phyloP scores from a whole-genome alignment of 2,329 filamentous ascomycete species.

The Parastagonospora nodorum region DNA sequence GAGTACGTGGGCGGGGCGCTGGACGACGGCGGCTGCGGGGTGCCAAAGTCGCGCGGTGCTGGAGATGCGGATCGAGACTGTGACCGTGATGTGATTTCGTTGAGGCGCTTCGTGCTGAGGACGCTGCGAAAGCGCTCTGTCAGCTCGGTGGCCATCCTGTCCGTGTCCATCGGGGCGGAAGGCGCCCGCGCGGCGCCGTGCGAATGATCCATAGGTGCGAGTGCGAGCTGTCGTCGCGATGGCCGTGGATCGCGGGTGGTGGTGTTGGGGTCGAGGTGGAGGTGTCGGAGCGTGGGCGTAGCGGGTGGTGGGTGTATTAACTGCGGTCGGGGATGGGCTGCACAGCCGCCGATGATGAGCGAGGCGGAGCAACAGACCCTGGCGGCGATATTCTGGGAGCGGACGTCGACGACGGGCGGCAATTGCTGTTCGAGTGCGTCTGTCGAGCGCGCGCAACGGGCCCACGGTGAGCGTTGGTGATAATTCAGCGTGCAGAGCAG shows the following conservation, averaged over 20 bases:
- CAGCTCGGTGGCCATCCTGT: constrained; percentile 69
- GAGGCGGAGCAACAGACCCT: constrained; percentile 3
- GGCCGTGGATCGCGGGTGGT: constrained; percentile 12
- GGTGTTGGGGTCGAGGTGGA: neutral
- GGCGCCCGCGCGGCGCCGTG: constrained; percentile 36
- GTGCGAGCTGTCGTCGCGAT: constrained; percentile 24
- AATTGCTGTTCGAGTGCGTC: neutral
- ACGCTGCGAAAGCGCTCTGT: constrained; percentile 85
- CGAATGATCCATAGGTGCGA: constrained; percentile 41
- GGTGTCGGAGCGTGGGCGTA: neutral
- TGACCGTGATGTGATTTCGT: constrained; percentile 70
- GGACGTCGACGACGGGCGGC: neutral
- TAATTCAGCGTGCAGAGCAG: neutral
- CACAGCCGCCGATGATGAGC: constrained; percentile 8
- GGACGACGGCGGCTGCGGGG: constrained; percentile 45
- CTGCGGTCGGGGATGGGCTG: constrained; percentile 4
- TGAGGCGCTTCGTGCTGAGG: constrained; percentile 84
- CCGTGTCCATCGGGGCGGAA: constrained; percentile 30
- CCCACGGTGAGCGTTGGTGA: neutral
- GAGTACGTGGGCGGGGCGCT: constrained; percentile 63
- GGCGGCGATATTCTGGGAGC: constrained; percentile 2
- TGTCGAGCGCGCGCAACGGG: constrained; percentile 3
- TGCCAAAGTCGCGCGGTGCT: constrained; percentile 53
- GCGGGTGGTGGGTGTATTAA: neutral
- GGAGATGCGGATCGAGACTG: constrained; percentile 66